Evolutionary conservation across 225 moss, liverwort and hornwort genomes (phyloP).

Genomic region (Pseudisothecium myosuroides): DNA sequence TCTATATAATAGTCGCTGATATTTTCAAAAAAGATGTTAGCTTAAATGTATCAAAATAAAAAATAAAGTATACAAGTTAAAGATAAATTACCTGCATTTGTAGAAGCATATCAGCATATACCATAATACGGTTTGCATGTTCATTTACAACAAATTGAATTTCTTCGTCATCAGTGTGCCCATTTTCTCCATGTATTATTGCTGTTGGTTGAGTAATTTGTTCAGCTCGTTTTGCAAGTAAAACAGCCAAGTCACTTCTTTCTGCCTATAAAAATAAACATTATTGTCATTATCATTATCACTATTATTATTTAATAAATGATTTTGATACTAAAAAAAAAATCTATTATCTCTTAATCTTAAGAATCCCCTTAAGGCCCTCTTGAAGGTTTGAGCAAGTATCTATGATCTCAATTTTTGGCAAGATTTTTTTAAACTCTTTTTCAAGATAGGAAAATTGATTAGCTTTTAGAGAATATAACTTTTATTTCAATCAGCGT

Average conservation of each 20-base stretch:
- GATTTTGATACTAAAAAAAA: not conserved
- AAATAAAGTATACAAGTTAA: not conserved
- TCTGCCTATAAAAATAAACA: conserved; percentile 17
- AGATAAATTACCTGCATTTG: conserved; percentile 63
- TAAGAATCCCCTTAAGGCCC: rapidly evolving
- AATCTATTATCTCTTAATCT: not conserved
- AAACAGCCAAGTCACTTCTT: conserved; percentile 69
- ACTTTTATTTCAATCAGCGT: not conserved
- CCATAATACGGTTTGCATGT: conserved; percentile 81
- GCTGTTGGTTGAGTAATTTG: conserved; percentile 53
- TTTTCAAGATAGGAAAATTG: not conserved
- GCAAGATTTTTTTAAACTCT: not conserved
- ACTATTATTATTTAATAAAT: no score
- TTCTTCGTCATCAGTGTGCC: conserved; percentile 63
- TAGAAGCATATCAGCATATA: conserved; percentile 80
- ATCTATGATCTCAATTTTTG: not conserved
- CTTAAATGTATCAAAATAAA: not conserved
- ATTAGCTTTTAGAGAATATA: not conserved
- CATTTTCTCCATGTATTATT: conserved; percentile 37
- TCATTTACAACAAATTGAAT: conserved; percentile 78
- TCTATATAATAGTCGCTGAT: no score
- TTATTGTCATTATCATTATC: no score
- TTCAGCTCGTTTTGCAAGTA: conserved; percentile 71
- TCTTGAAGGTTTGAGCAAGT: not conserved
- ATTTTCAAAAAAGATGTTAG: not conserved